These are phyloP conservation scores for Fusarium sp. DNA, from an alignment of 2,329 filamentous ascomycete genomes.

Conservation along the genomic window DNA sequence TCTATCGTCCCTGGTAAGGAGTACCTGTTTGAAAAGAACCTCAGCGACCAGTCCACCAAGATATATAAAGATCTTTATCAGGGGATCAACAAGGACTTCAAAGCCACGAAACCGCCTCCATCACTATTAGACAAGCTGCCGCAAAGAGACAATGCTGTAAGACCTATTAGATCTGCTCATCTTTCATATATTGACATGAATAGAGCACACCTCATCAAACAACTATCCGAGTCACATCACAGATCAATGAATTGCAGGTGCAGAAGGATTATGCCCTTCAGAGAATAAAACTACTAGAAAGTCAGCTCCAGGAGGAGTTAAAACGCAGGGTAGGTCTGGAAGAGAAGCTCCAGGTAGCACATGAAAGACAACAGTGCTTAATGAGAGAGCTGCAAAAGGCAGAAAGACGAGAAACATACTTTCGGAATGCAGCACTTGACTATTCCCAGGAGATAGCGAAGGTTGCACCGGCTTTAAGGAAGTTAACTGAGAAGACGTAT, in stretches of 20 bases:
- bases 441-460: conserved; percentile 18
- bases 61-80: conserved; percentile 9
- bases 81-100: not conserved
- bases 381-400: conserved; percentile 3
- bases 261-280: conserved; percentile 6
- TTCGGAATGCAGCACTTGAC: conserved; percentile 10
- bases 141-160: not conserved
- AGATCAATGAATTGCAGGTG: conserved; percentile 4
- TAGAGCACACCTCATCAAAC: not conserved
- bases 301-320: conserved; percentile 2
- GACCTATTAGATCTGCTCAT: not conserved
- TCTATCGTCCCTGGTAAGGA: conserved; percentile 8
- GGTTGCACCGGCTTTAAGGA: conserved; percentile 4
- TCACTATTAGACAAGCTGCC: not conserved
- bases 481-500: conserved; percentile 3
- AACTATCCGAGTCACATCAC: not conserved
- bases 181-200: no score
- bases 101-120: conserved; percentile 1
- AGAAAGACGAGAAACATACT: conserved; percentile 9
- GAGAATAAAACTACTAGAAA: conserved; percentile 1
- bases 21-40: conserved; percentile 13
- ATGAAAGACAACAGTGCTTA: not conserved
- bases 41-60: conserved; percentile 11
- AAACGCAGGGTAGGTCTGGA: conserved; percentile 1
- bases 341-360: conserved; percentile 3